Percentiles rank a stretch among this genome's conserved stretches.
Evolutionary conservation across 73 alveolate species (phyloP).

Genomic region (Breviolum minutum): DNA sequence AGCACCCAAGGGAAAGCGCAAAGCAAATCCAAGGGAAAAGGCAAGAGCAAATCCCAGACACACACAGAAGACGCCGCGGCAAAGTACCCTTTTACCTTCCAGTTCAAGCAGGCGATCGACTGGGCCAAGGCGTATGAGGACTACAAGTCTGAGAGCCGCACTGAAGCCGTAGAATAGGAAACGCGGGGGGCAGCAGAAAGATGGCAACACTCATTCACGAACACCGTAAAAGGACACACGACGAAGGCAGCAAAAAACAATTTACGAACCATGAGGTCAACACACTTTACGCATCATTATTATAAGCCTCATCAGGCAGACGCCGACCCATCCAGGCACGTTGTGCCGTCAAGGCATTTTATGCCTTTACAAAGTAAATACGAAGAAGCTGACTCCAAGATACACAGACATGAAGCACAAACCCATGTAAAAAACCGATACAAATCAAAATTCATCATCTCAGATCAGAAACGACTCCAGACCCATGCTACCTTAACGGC

Average conservation of each 20-base stretch:
- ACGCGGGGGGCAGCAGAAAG: background rate
- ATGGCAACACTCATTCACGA: background rate
- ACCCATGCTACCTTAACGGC: background rate
- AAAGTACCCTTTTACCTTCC: slow-evolving; percentile 3
- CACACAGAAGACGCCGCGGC: background rate
- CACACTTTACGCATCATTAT: background rate
- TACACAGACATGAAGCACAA: background rate
- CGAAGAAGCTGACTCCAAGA: background rate
- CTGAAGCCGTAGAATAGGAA: background rate
- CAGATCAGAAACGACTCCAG: background rate
- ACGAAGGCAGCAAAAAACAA: background rate
- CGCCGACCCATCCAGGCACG: slow-evolving; percentile 4
- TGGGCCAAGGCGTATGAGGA: background rate
- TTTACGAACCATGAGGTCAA: background rate
- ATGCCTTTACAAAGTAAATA: slow-evolving; percentile 17
- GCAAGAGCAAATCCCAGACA: background rate
- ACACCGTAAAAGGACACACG: background rate
- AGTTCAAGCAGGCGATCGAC: background rate
- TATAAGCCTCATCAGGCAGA: background rate
- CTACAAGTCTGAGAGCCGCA: background rate
- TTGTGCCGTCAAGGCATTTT: slow-evolving; percentile 24
- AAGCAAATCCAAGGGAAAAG: background rate
- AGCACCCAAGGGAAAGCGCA: background rate
- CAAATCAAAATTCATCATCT: background rate
- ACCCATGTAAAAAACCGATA: background rate